Conservation (phyloP, 257 asterid species). For the Plantago ovata region DNA sequence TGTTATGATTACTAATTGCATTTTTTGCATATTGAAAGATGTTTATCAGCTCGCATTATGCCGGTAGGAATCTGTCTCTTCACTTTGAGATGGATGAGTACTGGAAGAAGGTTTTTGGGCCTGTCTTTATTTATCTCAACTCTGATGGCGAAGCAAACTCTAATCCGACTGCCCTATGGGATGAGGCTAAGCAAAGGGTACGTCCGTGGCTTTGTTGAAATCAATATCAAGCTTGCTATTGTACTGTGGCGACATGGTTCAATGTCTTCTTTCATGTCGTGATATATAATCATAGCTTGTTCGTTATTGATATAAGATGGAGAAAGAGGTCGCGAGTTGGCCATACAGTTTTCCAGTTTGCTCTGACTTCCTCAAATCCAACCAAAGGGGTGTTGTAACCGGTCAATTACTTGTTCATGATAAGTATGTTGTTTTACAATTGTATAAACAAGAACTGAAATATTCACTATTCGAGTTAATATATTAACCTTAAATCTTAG, state of each 20-base stretch:
- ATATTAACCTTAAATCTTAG: conserved; percentile 15
- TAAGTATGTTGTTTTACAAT: conserved; percentile 18
- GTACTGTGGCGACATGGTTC: no score
- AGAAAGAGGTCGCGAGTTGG: conserved; percentile 48
- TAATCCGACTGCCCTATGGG: conserved; percentile 50
- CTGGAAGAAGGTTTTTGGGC: conserved; percentile 77
- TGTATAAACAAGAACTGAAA: no score
- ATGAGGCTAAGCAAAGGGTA: conserved; percentile 57
- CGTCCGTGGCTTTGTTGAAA: no score
- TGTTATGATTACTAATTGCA: background rate
- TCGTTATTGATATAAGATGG: conserved; percentile 36
- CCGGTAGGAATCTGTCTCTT: conserved; percentile 44
- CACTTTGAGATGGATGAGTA: conserved; percentile 36
- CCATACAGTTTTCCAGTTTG: conserved; percentile 59
- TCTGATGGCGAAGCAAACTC: conserved; percentile 28
- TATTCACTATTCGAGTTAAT: no score
- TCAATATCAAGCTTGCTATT: background rate
- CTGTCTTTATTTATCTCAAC: conserved; percentile 51
- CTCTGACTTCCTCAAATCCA: conserved; percentile 34
- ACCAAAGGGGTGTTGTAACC: conserved; percentile 44
- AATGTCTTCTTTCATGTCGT: no score
- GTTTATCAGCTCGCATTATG: conserved; percentile 64
- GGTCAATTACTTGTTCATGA: conserved; percentile 58
- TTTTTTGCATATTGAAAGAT: conserved; percentile 31
- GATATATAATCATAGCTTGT: no score